Evolutionary conservation across 352 stramenopile genomes (phyloP), one percentile per base, ranked within the genome.

Genomic region (Pythium phragmitis): DNA sequence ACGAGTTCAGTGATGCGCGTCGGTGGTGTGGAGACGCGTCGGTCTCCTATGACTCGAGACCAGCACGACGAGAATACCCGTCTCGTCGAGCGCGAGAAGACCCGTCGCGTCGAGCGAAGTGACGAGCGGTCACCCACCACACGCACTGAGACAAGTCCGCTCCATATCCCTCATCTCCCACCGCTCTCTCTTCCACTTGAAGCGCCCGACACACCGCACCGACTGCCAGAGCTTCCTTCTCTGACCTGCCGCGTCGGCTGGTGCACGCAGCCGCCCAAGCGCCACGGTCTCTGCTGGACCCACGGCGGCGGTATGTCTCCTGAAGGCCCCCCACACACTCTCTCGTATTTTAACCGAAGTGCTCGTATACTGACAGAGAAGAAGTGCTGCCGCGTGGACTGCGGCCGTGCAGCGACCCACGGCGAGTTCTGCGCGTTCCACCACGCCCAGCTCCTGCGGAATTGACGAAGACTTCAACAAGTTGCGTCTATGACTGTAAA

Each of bases 401-500:
- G 75, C 23, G 28, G 50, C 0, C 66, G 66, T 37, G 61, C 69
- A 23, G 75, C 70, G 1, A 68, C 57, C 12, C 63, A 50, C 1
- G 61, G 77, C 48, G 77, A 86, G 41, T 84, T 82, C 57, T 86
- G 77, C 65, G 72, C 74, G 14, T 58, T 76, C n/a, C 77, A 86
- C 57, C 45, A 75, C 41, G 12, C 7, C 4, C 46, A 55, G n/a
- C 46, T 69, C 8, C 17, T 5, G 4, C 54, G 26, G 26, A 30
- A 46, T 4, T 46, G 14, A 45, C 12, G 12, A 12, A 46, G 34
- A 39, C 34, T 39, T 39, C 34, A 39, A 39, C 56, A 53, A 55
- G 30, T 34, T 21, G 4, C 7, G 51, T 67, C 50, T 60, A 67
- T 26, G 0, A 43, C 13, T 37, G 60, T 60, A 60, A 57, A 57